Evolutionary conservation across 2,329 filamentous ascomycete species (phyloP), one percentile per base, ranked within the genome.

Genomic region (Endoconidiophora laricicola): DNA sequence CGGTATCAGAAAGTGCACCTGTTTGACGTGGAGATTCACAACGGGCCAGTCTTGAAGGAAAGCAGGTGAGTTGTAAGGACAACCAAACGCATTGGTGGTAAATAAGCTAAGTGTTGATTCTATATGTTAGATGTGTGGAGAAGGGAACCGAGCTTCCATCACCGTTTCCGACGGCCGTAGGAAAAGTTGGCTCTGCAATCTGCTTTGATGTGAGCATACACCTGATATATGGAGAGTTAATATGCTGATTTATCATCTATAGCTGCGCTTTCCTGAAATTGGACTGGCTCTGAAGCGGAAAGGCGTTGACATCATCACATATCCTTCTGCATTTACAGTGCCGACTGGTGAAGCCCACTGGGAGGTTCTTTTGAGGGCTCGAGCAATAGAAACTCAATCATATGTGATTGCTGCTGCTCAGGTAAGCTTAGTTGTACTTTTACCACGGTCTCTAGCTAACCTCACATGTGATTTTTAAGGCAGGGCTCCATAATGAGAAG

Each of bases 361-460:
- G 90, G 79, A 86, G 59, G 70, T 77, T 2, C 66, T 96, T 4
- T 68, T 95, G 12, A 71, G 84, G 24, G 79, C 86, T 3, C 71
- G 90, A 44, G 90, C 90, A 7, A 86, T 95, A 54, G 90, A 95
- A 69, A 86, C 82, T 16, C 84, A 95, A 65, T 78, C 79, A 50
- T 96, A 85, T 69, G 80, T 95, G 2, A 68, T 95, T 54, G 90
- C 88, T 7, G 81, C 88, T 1, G 90, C 87, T 38, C 88, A 95
- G 64, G 63, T 64, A 43, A 12, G 39, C 6, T n/a, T n/a, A 16
- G 7, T 9, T 23, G 14, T 49, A 18, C 12, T 23, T 23, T 2
- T 43, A 14, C 16, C 16, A 14, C 40, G 5, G 16, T 40, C 33
- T 29, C 23, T 18, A 4, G n/a, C 39, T 44, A 23, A 44, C 20